Evolutionary conservation across 2,329 filamentous ascomycete species (phyloP).

Genomic region (Talaromyces islandicus): DNA sequence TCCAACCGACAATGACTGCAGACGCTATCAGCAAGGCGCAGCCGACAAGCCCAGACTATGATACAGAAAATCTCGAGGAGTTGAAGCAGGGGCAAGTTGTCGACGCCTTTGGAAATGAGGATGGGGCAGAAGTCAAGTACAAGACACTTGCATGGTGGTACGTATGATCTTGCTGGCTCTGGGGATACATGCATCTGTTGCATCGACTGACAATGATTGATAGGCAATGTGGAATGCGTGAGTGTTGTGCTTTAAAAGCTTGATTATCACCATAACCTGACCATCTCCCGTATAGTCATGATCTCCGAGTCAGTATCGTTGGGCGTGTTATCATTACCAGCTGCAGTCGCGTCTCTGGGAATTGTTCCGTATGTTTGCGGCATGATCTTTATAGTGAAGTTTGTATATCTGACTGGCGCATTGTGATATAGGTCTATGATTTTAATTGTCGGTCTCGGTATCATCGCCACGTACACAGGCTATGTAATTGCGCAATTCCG

Average conservation of each 20-base stretch:
- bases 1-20: background rate
- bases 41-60: background rate
- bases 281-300: constrained; percentile 38
- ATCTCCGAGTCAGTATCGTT: constrained; percentile 55
- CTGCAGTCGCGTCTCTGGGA: constrained; percentile 49
- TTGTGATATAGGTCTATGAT: constrained; percentile 39
- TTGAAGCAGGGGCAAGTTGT: background rate
- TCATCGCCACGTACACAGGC: constrained; percentile 54
- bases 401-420: background rate
- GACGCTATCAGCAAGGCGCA: background rate
- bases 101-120: background rate
- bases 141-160: background rate
- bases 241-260: background rate
- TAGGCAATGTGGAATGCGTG: background rate
- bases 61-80: background rate
- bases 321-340: constrained; percentile 52
- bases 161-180: background rate
- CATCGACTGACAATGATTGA: background rate
- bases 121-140: background rate
- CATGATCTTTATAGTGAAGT: background rate
- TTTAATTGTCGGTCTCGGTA: constrained; percentile 49
- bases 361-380: constrained; percentile 41
- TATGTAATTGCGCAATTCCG: constrained; percentile 56
- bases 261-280: background rate
- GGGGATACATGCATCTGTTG: background rate